Evolutionary conservation across 108 stramenopile genomes (phyloP).

Genomic region (Fragilariopsis cylindrus): DNA sequence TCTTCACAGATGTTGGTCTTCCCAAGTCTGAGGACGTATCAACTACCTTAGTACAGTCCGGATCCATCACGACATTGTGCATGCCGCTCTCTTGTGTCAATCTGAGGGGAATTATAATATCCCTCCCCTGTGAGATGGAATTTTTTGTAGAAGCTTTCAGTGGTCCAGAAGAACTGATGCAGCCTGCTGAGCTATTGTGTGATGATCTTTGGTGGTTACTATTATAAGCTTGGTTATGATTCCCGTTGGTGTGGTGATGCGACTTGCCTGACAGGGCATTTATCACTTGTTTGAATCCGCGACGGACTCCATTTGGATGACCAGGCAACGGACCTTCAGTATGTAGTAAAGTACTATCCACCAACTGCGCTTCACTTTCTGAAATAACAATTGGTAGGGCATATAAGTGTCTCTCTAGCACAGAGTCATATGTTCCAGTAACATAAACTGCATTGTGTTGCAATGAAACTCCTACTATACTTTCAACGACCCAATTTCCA

Average conservation of each 20-base stretch:
- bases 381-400: constrained; percentile 51
- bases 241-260: constrained; percentile 4
- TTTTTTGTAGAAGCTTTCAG: neutral
- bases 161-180: neutral
- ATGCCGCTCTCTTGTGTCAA: constrained; percentile 59
- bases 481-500: constrained; percentile 83
- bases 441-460: constrained; percentile 73
- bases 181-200: neutral
- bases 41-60: constrained; percentile 52
- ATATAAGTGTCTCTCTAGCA: constrained; percentile 85
- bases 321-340: constrained; percentile 1
- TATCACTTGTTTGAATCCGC: constrained; percentile 59
- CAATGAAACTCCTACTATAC: constrained; percentile 71
- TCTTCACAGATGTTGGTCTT: constrained; percentile 46
- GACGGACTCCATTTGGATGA: constrained; percentile 45
- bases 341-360: constrained; percentile 9
- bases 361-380: constrained; percentile 3
- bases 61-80: constrained; percentile 74
- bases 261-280: constrained; percentile 46
- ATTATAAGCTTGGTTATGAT: constrained; percentile 5
- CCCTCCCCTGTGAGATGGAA: neutral
- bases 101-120: constrained; percentile 38
- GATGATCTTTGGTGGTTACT: constrained; percentile 8
- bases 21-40: constrained; percentile 66
- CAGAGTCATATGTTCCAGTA: constrained; percentile 80